Conservation (phyloP, 805 yeast species). For the Kuraishia ogatae region DNA sequence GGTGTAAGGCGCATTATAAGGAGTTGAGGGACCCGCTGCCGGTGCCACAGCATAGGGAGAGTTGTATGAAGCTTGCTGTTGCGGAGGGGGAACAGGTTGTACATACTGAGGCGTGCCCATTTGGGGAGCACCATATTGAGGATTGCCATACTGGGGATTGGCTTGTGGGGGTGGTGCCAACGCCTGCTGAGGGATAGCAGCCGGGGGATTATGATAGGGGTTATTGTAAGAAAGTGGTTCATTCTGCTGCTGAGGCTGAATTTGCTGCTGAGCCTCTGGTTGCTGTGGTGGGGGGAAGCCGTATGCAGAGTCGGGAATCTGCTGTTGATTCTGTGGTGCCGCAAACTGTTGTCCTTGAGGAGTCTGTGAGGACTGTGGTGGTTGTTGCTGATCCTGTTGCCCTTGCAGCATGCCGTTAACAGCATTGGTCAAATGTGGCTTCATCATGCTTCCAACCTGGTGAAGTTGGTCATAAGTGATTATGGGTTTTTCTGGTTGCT, state of each 20-base stretch:
- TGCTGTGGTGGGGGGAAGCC: slow-evolving; percentile 3
- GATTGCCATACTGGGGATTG: background rate
- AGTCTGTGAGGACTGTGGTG: slow-evolving; percentile 2
- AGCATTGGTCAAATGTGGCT: slow-evolving; percentile 1
- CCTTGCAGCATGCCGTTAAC: background rate
- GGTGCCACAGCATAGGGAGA: background rate
- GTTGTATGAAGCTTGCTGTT: background rate
- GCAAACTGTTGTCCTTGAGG: slow-evolving; percentile 6
- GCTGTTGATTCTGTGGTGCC: background rate
- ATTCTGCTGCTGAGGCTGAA: background rate
- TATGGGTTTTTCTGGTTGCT: slow-evolving; percentile 7
- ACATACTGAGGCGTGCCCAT: background rate
- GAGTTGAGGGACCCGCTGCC: background rate
- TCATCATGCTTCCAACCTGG: slow-evolving; percentile 2
- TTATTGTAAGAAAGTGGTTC: background rate
- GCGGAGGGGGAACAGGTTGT: background rate
- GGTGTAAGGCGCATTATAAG: background rate
- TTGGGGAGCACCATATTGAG: background rate
- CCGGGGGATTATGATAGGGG: background rate
- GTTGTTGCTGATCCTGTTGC: slow-evolving; percentile 1
- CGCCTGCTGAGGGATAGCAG: background rate
- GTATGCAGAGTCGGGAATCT: background rate
- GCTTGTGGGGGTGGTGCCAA: background rate
- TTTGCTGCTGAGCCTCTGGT: too few species aligned
- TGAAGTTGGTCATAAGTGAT: slow-evolving; percentile 5